Evolutionary conservation across 2,329 filamentous ascomycete genomes (phyloP), one percentile per base, ranked within the genome.

Genomic region (Sarocladium kiliense): DNA sequence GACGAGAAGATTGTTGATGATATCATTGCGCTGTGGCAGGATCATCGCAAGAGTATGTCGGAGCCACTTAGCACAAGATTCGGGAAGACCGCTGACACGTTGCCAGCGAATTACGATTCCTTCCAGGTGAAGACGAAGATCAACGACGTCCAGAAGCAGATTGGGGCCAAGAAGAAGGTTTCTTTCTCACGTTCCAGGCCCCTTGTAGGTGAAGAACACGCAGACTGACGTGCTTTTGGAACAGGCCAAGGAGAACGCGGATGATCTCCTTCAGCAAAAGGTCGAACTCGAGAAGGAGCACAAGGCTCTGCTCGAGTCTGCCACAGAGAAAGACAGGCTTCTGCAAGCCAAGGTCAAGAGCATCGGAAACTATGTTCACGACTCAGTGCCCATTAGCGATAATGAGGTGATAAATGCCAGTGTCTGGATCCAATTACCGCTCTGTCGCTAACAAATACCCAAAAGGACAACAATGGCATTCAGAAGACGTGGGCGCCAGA

Each of bases 101-200:
- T 50, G 55, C 3, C 42, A 73, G 70, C 88, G 54, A 82, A 89
- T 58, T 94, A 93, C 67, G 84, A 81, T 55, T 88, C 86, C 7
- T 90, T 86, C 19, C 90, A 96, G 70, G 81, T 94, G 63, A 88
- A 87, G 62, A 85, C 85, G 64, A 85, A 89, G 75, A 92, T 96
- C 73, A 97, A 97, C 74, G 85, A 82, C 19, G 81, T 91, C 27
- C 89, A 96, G 71, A 96, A 96, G 74, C 85, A 91, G 69, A 96
- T 97, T 67, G 91, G 89, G 18, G 77, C 82, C 65, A 95, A 93
- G 79, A 96, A 96, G 77, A 96, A 96, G 86, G 85, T 84, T 7
- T 32, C 7, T 32, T n/a, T 32, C 30, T 12, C 7, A 32, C 12
- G 6, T 32, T 7, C 12, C 30, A 7, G 30, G 30, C 7, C 6